Percentiles rank a stretch among this genome's conserved stretches.
Conservation (phyloP, 1,139 yeast species). For the Saccharomyces pastorianus region DNA sequence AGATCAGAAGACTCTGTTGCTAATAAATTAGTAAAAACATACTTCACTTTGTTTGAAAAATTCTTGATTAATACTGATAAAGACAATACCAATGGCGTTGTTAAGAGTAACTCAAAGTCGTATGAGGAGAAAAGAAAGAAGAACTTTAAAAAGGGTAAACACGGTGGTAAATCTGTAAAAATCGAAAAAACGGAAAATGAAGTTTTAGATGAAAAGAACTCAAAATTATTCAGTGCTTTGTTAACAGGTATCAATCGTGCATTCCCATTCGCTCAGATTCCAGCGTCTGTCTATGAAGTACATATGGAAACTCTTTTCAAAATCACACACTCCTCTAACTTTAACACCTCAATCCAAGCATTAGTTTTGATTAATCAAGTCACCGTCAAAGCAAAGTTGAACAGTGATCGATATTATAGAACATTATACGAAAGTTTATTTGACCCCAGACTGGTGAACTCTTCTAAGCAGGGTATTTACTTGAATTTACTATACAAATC, state of each 20-base stretch:
- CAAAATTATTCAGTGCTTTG: conserved; percentile 81
- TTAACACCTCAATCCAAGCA: conserved; percentile 92
- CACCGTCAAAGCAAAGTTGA: conserved; percentile 46
- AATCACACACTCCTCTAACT: conserved; percentile 89
- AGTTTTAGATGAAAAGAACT: conserved; percentile 71
- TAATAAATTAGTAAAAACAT: conserved; percentile 71
- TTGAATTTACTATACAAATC: conserved; percentile 80
- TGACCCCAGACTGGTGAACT: conserved; percentile 71
- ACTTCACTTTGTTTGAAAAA: conserved; percentile 80
- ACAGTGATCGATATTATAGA: conserved; percentile 71
- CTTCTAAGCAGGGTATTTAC: conserved; percentile 87
- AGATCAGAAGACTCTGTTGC: conserved; percentile 71
- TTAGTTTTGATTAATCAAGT: conserved; percentile 78
- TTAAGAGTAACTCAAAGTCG: conserved; percentile 31
- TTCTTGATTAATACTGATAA: conserved; percentile 63
- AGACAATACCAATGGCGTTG: conserved; percentile 28
- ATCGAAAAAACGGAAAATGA: conserved; percentile 60
- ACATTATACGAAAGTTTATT: conserved; percentile 84
- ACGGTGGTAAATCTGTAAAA: conserved; percentile 78
- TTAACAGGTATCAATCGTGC: conserved; percentile 95
- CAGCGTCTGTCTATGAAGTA: conserved; percentile 59
- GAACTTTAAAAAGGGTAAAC: conserved; percentile 50
- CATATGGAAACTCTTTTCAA: conserved; percentile 81
- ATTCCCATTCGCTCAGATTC: conserved; percentile 80
- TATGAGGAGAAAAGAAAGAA: conserved; percentile 45